Evolutionary conservation across 805 yeast species (phyloP).

Genomic region (Candida insectalens): DNA sequence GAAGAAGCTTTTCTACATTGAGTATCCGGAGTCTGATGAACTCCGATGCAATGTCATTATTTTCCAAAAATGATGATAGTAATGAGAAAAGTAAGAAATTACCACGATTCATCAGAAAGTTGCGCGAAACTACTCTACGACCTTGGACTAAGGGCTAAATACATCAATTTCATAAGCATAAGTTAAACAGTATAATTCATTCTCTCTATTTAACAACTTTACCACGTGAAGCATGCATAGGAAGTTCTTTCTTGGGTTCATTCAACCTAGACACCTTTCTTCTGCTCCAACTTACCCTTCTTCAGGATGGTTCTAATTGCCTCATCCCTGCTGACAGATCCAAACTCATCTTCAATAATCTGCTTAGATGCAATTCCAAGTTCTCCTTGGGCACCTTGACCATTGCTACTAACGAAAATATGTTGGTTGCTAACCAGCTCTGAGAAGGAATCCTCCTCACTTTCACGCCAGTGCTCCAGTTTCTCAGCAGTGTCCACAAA

Average conservation of each 20-base stretch:
- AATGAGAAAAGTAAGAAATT: no score
- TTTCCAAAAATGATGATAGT: no score
- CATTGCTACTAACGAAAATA: slow-evolving; percentile 49
- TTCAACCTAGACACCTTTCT: not conserved
- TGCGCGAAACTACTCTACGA: no score
- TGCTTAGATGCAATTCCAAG: slow-evolving; percentile 62
- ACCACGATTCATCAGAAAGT: no score
- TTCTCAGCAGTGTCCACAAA: slow-evolving; percentile 48
- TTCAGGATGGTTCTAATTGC: slow-evolving; percentile 48
- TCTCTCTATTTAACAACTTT: not conserved
- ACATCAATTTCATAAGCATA: no score
- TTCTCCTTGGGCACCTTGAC: slow-evolving; percentile 62
- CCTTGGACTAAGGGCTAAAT: no score
- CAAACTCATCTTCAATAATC: slow-evolving; percentile 62
- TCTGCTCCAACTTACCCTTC: slow-evolving; percentile 44
- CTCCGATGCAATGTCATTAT: slow-evolving; percentile 1
- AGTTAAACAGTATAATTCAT: no score
- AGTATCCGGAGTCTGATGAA: not conserved
- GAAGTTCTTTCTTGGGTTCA: not conserved
- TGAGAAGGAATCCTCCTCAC: slow-evolving; percentile 48
- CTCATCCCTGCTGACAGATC: slow-evolving; percentile 41
- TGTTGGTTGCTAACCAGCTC: slow-evolving; percentile 57
- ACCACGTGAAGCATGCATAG: not conserved
- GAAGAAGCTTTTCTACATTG: not conserved
- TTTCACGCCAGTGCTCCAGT: slow-evolving; percentile 37